These are phyloP conservation scores for Penicillium decumbens DNA, from an alignment of 2,329 filamentous ascomycete genomes.

Conservation along the genomic window DNA sequence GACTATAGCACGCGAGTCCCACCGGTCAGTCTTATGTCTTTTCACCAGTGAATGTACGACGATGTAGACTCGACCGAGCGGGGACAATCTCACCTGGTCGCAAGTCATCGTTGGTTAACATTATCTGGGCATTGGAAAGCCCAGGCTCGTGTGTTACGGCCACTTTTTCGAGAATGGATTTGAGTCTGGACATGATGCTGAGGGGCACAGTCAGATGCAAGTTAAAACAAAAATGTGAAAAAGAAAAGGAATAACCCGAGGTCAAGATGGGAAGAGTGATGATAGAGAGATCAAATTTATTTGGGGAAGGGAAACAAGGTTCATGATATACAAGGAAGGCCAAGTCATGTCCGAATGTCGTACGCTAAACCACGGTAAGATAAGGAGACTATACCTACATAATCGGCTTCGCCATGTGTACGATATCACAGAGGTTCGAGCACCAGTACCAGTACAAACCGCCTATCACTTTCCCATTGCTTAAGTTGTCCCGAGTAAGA, in stretches of 20 bases:
- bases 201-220: background rate
- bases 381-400: background rate
- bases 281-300: background rate
- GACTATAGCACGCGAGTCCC: conserved; percentile 49
- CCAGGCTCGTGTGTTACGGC: conserved; percentile 72
- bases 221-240: too few species aligned
- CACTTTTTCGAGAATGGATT: conserved; percentile 50
- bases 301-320: background rate
- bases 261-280: background rate
- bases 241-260: background rate
- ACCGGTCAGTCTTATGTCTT: conserved; percentile 7
- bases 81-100: conserved; percentile 52
- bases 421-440: conserved; percentile 7
- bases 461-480: conserved; percentile 19
- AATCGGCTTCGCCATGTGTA: conserved; percentile 3
- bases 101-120: conserved; percentile 81
- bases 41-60: too few species aligned
- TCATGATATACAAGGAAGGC: conserved; percentile 16
- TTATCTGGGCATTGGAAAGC: conserved; percentile 71
- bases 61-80: background rate
- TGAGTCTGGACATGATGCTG: conserved; percentile 26
- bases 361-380: too few species aligned
- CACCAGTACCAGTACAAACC: background rate
- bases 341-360: background rate
- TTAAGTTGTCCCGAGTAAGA: conserved; percentile 22